Evolutionary conservation across 495 filamentous ascomycete species (phyloP).

Genomic region (Penicillium waksmanii): DNA sequence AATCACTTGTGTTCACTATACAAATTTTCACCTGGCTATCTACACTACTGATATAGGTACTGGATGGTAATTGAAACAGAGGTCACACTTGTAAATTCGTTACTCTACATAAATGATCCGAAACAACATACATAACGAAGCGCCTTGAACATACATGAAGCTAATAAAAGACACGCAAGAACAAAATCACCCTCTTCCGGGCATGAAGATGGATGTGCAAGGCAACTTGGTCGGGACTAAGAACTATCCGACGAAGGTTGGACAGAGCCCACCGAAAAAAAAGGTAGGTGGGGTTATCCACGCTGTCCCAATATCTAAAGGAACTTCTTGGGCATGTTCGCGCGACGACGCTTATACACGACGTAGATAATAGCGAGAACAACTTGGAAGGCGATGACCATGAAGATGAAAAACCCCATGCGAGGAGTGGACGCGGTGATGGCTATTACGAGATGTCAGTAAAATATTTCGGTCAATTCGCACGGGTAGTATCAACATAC

Average conservation of each 20-base stretch:
- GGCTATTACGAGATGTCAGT: constrained; percentile 46
- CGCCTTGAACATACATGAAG: constrained; percentile 15
- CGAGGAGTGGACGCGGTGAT: constrained; percentile 62
- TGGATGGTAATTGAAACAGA: not conserved
- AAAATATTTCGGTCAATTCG: not conserved
- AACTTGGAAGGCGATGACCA: constrained; percentile 77
- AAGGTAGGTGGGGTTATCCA: not conserved
- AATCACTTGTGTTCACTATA: no score
- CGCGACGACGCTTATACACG: constrained; percentile 79
- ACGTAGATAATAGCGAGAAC: constrained; percentile 70
- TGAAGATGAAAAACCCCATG: constrained; percentile 72
- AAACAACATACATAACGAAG: constrained; percentile 16
- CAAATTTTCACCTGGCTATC: no score
- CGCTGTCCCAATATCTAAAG: constrained; percentile 54
- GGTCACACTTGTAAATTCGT: not conserved
- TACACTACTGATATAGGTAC: not conserved
- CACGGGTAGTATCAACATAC: constrained; percentile 26
- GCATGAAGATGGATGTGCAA: not conserved
- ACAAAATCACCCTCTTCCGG: constrained; percentile 3
- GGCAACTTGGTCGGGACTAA: not conserved
- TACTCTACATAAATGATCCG: constrained; percentile 7
- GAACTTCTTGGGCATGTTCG: constrained; percentile 87
- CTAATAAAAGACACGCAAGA: constrained; percentile 25
- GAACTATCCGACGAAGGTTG: no score
- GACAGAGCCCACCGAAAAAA: not conserved